These are phyloP conservation scores for Sporothrix luriei DNA, from an alignment of 2,329 filamentous ascomycete genomes.

Conservation along the genomic window DNA sequence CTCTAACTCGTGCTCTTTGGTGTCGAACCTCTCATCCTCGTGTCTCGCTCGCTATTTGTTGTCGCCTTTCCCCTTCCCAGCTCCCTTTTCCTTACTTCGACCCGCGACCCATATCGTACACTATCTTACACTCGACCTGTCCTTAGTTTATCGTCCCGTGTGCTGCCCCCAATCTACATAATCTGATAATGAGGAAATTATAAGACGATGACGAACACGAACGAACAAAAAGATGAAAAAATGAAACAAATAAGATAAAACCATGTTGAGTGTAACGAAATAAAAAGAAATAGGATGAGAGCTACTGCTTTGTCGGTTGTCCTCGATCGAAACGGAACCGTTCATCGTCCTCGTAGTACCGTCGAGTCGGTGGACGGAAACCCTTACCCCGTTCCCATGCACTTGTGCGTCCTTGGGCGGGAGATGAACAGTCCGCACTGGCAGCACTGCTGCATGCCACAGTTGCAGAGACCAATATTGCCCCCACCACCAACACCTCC, in stretches of 20 bases:
- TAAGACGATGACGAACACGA: too few species aligned
- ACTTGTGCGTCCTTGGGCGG: slow-evolving; percentile 25
- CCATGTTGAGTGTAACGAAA: not conserved
- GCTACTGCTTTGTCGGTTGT: not conserved
- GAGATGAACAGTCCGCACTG: slow-evolving; percentile 29
- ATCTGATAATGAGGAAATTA: not conserved
- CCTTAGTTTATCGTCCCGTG: not conserved
- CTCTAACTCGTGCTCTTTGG: too few species aligned
- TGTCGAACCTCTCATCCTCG: too few species aligned
- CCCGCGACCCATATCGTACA: not conserved
- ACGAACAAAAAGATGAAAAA: slow-evolving; percentile 19
- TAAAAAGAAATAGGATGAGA: not conserved
- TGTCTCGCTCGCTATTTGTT: too few species aligned
- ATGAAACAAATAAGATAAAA: not conserved
- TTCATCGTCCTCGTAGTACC: not conserved
- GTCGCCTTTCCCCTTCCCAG: not conserved
- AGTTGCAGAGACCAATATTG: slow-evolving; percentile 22
- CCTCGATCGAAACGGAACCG: not conserved
- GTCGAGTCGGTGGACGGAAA: not conserved
- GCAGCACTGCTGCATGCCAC: slow-evolving; percentile 33
- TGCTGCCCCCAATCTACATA: not conserved
- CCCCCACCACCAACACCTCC: too few species aligned
- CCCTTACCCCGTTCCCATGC: not conserved
- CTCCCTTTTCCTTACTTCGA: not conserved
- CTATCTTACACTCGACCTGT: not conserved